Evolutionary conservation across 805 yeast species (phyloP).

Genomic region (Yarrowia divulgata): DNA sequence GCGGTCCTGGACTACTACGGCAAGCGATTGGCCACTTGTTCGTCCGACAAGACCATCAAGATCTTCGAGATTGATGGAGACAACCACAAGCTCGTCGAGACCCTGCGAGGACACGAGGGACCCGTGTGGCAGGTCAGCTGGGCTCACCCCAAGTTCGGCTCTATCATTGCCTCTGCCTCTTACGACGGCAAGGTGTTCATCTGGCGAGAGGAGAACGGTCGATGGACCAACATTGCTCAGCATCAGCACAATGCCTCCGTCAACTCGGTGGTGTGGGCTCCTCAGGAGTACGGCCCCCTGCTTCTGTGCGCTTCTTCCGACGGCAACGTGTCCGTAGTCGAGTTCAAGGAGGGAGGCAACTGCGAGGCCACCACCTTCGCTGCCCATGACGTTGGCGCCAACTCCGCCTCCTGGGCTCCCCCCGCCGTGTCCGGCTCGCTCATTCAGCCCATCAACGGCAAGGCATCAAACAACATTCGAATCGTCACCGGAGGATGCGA

Average conservation of each 20-base stretch:
- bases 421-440: slow-evolving; percentile 47
- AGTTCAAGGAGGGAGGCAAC: slow-evolving; percentile 88
- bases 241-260: slow-evolving; percentile 94
- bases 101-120: slow-evolving; percentile 92
- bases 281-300: slow-evolving; percentile 94
- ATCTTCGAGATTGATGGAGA: slow-evolving; percentile 91
- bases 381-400: slow-evolving; percentile 94
- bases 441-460: slow-evolving; percentile 44
- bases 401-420: slow-evolving; percentile 83
- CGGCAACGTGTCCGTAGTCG: slow-evolving; percentile 89
- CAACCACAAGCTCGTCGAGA: slow-evolving; percentile 78
- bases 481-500: slow-evolving; percentile 96
- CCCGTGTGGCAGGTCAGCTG: slow-evolving; percentile 99
- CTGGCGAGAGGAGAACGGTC: slow-evolving; percentile 92
- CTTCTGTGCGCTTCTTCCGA: slow-evolving; percentile 91
- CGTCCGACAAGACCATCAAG: slow-evolving; percentile 95
- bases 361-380: slow-evolving; percentile 58
- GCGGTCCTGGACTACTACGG: slow-evolving; percentile 98
- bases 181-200: slow-evolving; percentile 93
- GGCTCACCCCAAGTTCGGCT: slow-evolving; percentile 99
- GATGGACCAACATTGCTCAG: slow-evolving; percentile 86
- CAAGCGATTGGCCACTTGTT: slow-evolving; percentile 91
- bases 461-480: slow-evolving; percentile 53
- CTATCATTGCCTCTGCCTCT: slow-evolving; percentile 91
- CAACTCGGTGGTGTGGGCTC: slow-evolving; percentile 95